A percentile compares a stretch with the other conserved stretches of the same genome.
phyloP scores from a whole-genome alignment of 257 asterid genomes.

The Parsonsia alboflavescens region DNA sequence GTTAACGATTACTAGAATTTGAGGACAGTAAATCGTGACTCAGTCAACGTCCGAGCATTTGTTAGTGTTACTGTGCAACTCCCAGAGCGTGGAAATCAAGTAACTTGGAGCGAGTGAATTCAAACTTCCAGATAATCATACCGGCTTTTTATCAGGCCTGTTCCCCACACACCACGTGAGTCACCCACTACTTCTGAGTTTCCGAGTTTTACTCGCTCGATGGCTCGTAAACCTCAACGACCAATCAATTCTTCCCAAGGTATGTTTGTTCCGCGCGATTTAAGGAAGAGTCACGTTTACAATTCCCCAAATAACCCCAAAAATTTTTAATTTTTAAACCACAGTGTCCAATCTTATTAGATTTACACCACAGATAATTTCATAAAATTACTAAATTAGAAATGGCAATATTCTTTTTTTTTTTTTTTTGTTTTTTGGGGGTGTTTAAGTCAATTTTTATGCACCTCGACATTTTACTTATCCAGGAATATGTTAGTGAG shows the following conservation, averaged over 20 bases:
- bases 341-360: not conserved
- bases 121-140: not conserved
- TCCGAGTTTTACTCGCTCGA: not conserved
- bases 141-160: not conserved
- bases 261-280: slow-evolving; percentile 14
- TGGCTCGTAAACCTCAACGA: slow-evolving; percentile 3
- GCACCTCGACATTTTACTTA: no score
- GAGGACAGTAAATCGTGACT: no score
- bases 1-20: no score
- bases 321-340: not conserved
- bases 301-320: not conserved
- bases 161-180: slow-evolving; percentile 1
- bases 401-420: no score
- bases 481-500: no score
- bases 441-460: no score
- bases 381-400: no score
- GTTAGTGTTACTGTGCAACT: no score
- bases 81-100: slow-evolving; percentile 9
- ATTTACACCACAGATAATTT: not conserved
- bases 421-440: no score
- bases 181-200: not conserved
- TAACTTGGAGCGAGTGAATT: not conserved
- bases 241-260: slow-evolving; percentile 15
- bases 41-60: no score
- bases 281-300: not conserved